Base-by-base conservation (phyloP, 2,329 filamentous ascomycete species). In the Pseudocercospora macadamiae region DNA sequence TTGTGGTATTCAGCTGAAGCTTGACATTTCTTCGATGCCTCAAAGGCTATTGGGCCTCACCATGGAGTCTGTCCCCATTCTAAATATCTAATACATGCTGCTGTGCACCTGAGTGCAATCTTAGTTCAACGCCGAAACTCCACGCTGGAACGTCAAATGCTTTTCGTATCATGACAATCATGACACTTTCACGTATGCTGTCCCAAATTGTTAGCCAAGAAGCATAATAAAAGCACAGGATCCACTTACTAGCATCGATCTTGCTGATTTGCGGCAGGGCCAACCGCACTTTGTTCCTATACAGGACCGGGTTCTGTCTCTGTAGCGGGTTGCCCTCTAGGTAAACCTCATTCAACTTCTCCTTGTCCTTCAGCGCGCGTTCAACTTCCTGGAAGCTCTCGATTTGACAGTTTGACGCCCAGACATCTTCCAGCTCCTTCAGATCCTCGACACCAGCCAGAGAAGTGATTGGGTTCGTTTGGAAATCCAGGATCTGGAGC, bases 161-260 rank as follows among this genome's bases (percentile, higher is more conserved):
- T 26, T 21, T 26, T 39, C 12, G 18, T 18, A 23, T 12, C n/a
- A 45, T 23, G 19, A 26, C 18, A 21, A 45, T 49, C 45, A 49
- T 21, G 45, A 26, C 16, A 49, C 26, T 49, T 49, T 49, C n/a
- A 49, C 45, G 26, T 49, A 32, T 49, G 45, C 45, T 49, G 26
- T 21, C 5, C 45, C 12, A 8, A 39, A 21, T 3, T 26, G 19
- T 23, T 21, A 23, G 19, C 42, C 42, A 25, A 21, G 19, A 9
- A 14, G 21, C 21, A n/a, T 28, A 6, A 32, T 8, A 5, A n/a
- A 14, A 14, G 25, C 16, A 32, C 8, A 25, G 2, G 16, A 21
- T 8, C n/a, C n/a, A 90, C 92, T 86, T 82, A 97, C 93, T 96
- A 59, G 95, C 95, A 84, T 99, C 95, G 73, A 99, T 97, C 80